Conservation (phyloP, 177 flowering plant species). For the Vitis hybrid region DNA sequence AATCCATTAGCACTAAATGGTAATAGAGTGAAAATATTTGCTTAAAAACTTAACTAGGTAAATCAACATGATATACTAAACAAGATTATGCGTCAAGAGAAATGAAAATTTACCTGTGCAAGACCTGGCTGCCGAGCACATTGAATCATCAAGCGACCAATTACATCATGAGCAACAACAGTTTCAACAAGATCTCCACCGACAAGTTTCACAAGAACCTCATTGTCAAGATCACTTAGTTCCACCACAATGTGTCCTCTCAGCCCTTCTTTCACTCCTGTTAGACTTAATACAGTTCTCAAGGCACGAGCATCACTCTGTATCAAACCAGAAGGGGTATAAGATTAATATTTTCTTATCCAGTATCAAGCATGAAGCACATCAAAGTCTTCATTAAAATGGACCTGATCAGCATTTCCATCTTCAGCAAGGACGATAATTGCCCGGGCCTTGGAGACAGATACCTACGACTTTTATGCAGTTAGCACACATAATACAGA, state of each 20-base stretch:
- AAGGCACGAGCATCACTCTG: constrained; percentile 91
- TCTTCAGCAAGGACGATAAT: constrained; percentile 78
- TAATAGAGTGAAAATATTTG: too few species aligned
- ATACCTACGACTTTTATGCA: constrained; percentile 41
- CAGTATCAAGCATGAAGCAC: constrained; percentile 9
- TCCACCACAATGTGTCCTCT: constrained; percentile 88
- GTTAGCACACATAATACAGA: background rate
- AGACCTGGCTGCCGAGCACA: constrained; percentile 94
- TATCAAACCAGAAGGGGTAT: constrained; percentile 15
- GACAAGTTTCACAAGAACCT: constrained; percentile 83
- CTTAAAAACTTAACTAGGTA: background rate
- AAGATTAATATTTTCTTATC: background rate
- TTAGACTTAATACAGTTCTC: constrained; percentile 77
- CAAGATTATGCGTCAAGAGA: background rate
- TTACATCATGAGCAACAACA: constrained; percentile 91
- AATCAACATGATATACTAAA: background rate
- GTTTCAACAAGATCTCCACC: constrained; percentile 88
- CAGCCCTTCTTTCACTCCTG: constrained; percentile 80
- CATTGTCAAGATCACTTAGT: constrained; percentile 85
- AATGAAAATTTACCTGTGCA: constrained; percentile 65
- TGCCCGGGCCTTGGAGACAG: constrained; percentile 89
- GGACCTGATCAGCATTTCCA: constrained; percentile 91
- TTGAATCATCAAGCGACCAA: constrained; percentile 92
- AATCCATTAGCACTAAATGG: background rate
- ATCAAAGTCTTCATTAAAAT: background rate